Evolutionary conservation across 306 rosid genomes (phyloP).

Genomic region (Acacia melanoxylon): DNA sequence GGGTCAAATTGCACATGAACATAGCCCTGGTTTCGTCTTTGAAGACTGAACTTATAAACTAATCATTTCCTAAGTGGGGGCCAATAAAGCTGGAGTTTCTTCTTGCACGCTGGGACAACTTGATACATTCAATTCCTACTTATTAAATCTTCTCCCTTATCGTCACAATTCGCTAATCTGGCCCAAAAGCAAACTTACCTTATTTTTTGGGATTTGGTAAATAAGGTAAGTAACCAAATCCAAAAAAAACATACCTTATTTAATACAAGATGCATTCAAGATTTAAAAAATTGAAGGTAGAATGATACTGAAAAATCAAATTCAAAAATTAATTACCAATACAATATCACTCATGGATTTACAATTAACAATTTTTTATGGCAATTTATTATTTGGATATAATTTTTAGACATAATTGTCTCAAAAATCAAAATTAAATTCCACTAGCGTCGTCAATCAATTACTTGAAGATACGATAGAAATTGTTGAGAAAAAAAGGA

Average conservation of each 20-base stretch:
- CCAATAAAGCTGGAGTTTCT: neutral
- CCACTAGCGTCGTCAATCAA: neutral
- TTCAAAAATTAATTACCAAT: too few relatives aligned
- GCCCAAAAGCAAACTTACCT: neutral
- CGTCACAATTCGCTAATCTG: neutral
- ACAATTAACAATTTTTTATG: too few relatives aligned
- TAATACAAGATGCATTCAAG: neutral
- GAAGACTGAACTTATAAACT: constrained; percentile 32
- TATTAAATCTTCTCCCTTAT: neutral
- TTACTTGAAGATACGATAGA: too few relatives aligned
- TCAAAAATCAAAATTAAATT: too few relatives aligned
- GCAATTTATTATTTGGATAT: too few relatives aligned
- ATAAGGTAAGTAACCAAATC: too few relatives aligned
- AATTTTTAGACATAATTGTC: too few relatives aligned
- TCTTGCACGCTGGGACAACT: neutral
- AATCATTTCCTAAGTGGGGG: neutral
- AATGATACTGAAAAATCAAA: neutral
- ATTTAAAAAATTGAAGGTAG: neutral
- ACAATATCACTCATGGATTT: too few relatives aligned
- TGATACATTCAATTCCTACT: neutral
- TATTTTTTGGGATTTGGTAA: too few relatives aligned
- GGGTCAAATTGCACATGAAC: neutral
- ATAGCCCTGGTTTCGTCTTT: constrained; percentile 4
- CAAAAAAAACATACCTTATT: neutral
- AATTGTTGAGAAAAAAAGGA: neutral